Evolutionary conservation across 2,329 filamentous ascomycete species (phyloP).

Genomic region (Botrytis deweyae): DNA sequence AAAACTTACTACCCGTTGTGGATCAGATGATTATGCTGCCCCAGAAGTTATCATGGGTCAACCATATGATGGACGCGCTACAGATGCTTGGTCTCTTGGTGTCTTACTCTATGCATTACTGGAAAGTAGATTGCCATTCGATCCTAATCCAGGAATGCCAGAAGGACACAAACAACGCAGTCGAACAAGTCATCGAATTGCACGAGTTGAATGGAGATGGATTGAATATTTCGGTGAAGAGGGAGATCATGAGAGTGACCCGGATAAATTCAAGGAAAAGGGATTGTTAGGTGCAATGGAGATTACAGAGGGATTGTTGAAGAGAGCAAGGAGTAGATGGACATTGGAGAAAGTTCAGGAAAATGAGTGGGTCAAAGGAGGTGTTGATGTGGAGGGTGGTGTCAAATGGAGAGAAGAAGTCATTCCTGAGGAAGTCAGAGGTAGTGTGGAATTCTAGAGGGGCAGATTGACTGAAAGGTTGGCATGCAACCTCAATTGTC

Average conservation of each 20-base stretch:
- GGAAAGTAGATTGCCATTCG: slow-evolving; percentile 90
- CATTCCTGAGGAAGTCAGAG: slow-evolving; percentile 31
- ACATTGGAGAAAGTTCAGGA: slow-evolving; percentile 69
- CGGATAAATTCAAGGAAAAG: slow-evolving; percentile 58
- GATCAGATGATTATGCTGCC: slow-evolving; percentile 94
- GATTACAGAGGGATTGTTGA: slow-evolving; percentile 81
- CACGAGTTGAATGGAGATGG: slow-evolving; percentile 94
- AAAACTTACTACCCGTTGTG: slow-evolving; percentile 88
- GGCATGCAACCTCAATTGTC: background rate
- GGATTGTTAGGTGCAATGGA: slow-evolving; percentile 73
- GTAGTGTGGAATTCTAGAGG: background rate
- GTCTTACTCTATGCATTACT: slow-evolving; percentile 91
- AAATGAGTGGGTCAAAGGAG: slow-evolving; percentile 73
- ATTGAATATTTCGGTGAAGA: slow-evolving; percentile 79
- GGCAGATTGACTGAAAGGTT: background rate
- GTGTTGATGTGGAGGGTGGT: slow-evolving; percentile 66
- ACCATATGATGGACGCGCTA: slow-evolving; percentile 86
- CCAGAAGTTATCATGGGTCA: slow-evolving; percentile 96
- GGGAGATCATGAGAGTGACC: slow-evolving; percentile 76
- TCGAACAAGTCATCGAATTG: slow-evolving; percentile 89
- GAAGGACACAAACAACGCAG: slow-evolving; percentile 75
- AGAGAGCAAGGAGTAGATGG: slow-evolving; percentile 78
- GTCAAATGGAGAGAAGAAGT: slow-evolving; percentile 58
- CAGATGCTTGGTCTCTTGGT: slow-evolving; percentile 92
- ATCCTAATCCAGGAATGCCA: slow-evolving; percentile 78